phyloP scores from a whole-genome alignment of 306 rosid species.

The Ochetophila trinervis region DNA sequence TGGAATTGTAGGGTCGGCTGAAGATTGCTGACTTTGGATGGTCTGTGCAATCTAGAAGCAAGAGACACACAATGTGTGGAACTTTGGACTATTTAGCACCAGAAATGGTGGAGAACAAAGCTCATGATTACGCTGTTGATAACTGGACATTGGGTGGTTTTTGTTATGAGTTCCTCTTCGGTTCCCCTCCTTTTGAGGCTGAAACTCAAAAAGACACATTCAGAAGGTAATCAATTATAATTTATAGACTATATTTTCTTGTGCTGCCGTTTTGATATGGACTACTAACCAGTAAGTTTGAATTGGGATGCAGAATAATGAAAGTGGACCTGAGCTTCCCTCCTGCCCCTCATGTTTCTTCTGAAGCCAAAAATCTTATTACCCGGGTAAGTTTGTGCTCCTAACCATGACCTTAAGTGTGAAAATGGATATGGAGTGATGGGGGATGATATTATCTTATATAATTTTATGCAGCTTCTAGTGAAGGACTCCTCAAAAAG shows the following conservation, averaged over 20 bases:
- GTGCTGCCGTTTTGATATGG: not conserved
- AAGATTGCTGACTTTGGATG: constrained; percentile 95
- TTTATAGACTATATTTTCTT: not conserved
- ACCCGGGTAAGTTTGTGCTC: constrained; percentile 41
- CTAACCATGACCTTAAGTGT: not conserved
- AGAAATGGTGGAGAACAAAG: constrained; percentile 84
- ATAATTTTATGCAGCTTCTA: constrained; percentile 52
- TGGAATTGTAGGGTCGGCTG: constrained; percentile 59
- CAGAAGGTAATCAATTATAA: constrained; percentile 40
- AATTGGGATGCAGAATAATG: constrained; percentile 49
- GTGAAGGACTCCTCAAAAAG: constrained; percentile 75
- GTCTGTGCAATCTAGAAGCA: constrained; percentile 80
- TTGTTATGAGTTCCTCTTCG: constrained; percentile 85
- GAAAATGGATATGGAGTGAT: not conserved
- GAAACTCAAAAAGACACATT: constrained; percentile 81
- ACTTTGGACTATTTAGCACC: constrained; percentile 92
- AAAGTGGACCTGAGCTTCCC: constrained; percentile 72
- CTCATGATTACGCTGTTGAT: constrained; percentile 83
- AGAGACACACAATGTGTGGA: constrained; percentile 90
- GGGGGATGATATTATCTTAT: not conserved
- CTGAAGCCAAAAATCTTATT: constrained; percentile 71
- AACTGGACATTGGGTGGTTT: constrained; percentile 88
- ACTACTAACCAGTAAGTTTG: constrained; percentile 1
- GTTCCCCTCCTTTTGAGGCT: constrained; percentile 89
- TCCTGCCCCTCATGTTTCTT: constrained; percentile 46